A percentile compares a stretch with the other conserved stretches of the same genome.
Evolutionary conservation across 2,329 filamentous ascomycete genomes (phyloP).

Genomic region (Beauveria australis): DNA sequence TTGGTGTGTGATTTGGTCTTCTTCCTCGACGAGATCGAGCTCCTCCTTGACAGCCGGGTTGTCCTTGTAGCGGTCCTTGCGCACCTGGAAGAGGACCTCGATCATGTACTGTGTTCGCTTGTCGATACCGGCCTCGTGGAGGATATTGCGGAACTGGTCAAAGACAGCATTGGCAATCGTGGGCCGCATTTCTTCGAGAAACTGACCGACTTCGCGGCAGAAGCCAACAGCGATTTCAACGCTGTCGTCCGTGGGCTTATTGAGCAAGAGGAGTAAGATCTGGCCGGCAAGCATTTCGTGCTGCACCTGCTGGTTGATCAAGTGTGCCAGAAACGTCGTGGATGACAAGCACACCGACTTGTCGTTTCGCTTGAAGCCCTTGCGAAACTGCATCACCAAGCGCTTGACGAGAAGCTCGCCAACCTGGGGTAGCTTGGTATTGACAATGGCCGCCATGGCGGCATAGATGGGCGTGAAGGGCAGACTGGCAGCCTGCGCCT

Average conservation of each 20-base stretch:
- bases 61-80: slow-evolving; percentile 95
- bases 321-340: slow-evolving; percentile 88
- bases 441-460: slow-evolving; percentile 91
- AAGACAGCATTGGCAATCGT: slow-evolving; percentile 85
- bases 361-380: slow-evolving; percentile 93
- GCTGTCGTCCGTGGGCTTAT: slow-evolving; percentile 94
- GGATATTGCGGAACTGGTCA: slow-evolving; percentile 88
- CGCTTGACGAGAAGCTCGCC: slow-evolving; percentile 83
- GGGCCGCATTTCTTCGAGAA: slow-evolving; percentile 90
- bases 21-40: slow-evolving; percentile 90
- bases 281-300: slow-evolving; percentile 91
- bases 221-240: slow-evolving; percentile 95
- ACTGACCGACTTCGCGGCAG: slow-evolving; percentile 86
- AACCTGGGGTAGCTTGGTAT: slow-evolving; percentile 92
- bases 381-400: slow-evolving; percentile 85
- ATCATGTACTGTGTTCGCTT: slow-evolving; percentile 99
- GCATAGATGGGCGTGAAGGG: slow-evolving; percentile 96
- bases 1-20: slow-evolving; percentile 93
- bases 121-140: slow-evolving; percentile 95
- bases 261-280: slow-evolving; percentile 81
- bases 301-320: slow-evolving; percentile 93
- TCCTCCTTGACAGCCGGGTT: slow-evolving; percentile 87
- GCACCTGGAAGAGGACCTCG: slow-evolving; percentile 91
- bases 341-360: slow-evolving; percentile 91
- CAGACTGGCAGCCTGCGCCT: slow-evolving; percentile 90